Percentiles rank a stretch among this genome's conserved stretches.
Conservation (phyloP, 345 rosid genomes). For the Ceriops decandra region DNA sequence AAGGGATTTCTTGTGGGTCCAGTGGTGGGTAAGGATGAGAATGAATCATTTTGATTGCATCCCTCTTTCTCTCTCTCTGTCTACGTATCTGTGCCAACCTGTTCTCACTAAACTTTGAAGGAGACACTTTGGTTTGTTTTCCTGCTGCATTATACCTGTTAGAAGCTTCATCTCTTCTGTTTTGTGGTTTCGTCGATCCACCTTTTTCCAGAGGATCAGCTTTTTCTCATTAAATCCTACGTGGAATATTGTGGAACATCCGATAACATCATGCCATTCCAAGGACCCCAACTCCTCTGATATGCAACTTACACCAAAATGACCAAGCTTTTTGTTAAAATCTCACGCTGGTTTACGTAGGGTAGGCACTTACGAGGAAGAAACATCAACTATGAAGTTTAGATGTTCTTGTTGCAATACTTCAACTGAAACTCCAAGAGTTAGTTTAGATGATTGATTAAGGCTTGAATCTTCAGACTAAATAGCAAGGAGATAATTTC, state of each 20-base stretch:
- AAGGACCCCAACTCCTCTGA: background rate
- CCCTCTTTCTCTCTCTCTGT: background rate
- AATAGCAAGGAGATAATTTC: too few species aligned
- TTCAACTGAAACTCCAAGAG: too few species aligned
- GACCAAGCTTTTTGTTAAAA: background rate
- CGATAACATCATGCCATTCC: background rate
- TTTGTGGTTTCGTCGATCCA: conserved; percentile 19
- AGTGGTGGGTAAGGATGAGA: conserved; percentile 7
- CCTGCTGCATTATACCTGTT: background rate
- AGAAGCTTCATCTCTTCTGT: background rate
- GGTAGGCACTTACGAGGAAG: background rate
- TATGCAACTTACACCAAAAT: background rate
- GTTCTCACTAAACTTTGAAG: background rate
- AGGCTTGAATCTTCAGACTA: too few species aligned
- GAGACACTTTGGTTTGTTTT: conserved; percentile 6
- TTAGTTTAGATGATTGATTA: too few species aligned
- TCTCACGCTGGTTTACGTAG: background rate
- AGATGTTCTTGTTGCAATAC: too few species aligned
- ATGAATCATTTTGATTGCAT: background rate
- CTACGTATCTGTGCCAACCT: background rate
- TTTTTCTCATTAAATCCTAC: background rate
- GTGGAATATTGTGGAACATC: background rate
- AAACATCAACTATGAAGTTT: too few species aligned
- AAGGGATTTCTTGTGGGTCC: conserved; percentile 48
- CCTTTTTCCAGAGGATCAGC: background rate